phyloP scores from a whole-genome alignment of 2,329 filamentous ascomycete species.

The Trichoderma oligosporum region DNA sequence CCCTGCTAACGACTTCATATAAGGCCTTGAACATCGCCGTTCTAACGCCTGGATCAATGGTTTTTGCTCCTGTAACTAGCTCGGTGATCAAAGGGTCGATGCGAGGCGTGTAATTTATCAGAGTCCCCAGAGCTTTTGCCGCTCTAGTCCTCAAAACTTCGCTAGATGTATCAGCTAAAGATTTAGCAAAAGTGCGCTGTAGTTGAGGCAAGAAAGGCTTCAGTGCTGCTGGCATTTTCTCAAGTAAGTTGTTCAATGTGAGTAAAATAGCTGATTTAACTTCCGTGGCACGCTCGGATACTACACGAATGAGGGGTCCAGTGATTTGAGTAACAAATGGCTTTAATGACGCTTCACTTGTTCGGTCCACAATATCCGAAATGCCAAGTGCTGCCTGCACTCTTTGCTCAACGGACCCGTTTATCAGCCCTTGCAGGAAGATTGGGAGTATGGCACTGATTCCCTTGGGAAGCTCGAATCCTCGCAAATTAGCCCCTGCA shows the following conservation, averaged over 20 bases:
- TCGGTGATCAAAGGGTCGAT: constrained; percentile 92
- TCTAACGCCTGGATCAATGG: constrained; percentile 75
- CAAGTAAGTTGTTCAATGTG: constrained; percentile 88
- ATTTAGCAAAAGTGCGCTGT: constrained; percentile 94
- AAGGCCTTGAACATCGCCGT: constrained; percentile 96
- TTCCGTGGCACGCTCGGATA: constrained; percentile 92
- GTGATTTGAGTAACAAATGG: constrained; percentile 97
- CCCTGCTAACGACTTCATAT: constrained; percentile 94
- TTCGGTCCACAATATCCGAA: constrained; percentile 91
- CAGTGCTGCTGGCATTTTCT: constrained; percentile 92
- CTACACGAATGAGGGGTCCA: constrained; percentile 93
- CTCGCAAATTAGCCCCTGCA: constrained; percentile 75
- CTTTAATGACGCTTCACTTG: constrained; percentile 80
- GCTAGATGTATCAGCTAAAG: constrained; percentile 87
- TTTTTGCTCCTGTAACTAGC: constrained; percentile 93
- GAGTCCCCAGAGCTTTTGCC: constrained; percentile 86
- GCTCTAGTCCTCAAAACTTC: constrained; percentile 83
- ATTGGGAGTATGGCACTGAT: constrained; percentile 96
- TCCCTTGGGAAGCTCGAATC: constrained; percentile 90
- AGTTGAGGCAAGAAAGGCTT: constrained; percentile 97
- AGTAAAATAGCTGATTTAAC: constrained; percentile 93
- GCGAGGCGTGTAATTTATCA: constrained; percentile 92
- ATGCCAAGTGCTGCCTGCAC: constrained; percentile 90
- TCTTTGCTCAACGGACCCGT: constrained; percentile 86
- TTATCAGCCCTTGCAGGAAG: constrained; percentile 96